Evolutionary conservation across 805 yeast species (phyloP).

Genomic region (Clavispora phyllophila): DNA sequence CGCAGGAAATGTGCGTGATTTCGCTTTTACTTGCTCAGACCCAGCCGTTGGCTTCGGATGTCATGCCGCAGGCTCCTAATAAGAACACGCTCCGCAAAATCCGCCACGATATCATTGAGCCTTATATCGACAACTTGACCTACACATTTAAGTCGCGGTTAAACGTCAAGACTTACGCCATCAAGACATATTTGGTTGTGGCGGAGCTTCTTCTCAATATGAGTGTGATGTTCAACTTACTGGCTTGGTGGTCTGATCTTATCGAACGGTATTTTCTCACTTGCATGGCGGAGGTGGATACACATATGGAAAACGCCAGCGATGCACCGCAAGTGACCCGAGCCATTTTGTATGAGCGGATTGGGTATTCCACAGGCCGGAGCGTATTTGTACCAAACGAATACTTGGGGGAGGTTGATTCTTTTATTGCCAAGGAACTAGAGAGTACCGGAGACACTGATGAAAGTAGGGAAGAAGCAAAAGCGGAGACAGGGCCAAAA

Average conservation of each 20-base stretch:
- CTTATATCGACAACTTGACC: constrained; percentile 63
- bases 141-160: constrained; percentile 74
- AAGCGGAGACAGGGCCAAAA: no score
- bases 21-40: constrained; percentile 61
- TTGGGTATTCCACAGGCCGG: constrained; percentile 23
- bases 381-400: constrained; percentile 11
- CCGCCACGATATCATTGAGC: constrained; percentile 50
- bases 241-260: constrained; percentile 43
- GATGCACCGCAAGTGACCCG: constrained; percentile 44
- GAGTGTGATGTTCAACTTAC: constrained; percentile 35
- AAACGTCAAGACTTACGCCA: constrained; percentile 62
- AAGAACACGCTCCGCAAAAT: constrained; percentile 41
- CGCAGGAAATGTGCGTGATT: constrained; percentile 84
- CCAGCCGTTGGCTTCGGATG: constrained; percentile 20
- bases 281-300: constrained; percentile 41
- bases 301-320: constrained; percentile 33
- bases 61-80: constrained; percentile 26
- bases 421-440: neutral
- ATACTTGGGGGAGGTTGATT: neutral
- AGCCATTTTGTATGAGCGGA: constrained; percentile 38
- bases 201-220: constrained; percentile 64
- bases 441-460: no score
- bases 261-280: constrained; percentile 42
- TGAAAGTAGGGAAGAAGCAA: no score
- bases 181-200: constrained; percentile 60